Evolutionary conservation across 2,329 filamentous ascomycete genomes (phyloP).

Genomic region (Aspergillus sp.): DNA sequence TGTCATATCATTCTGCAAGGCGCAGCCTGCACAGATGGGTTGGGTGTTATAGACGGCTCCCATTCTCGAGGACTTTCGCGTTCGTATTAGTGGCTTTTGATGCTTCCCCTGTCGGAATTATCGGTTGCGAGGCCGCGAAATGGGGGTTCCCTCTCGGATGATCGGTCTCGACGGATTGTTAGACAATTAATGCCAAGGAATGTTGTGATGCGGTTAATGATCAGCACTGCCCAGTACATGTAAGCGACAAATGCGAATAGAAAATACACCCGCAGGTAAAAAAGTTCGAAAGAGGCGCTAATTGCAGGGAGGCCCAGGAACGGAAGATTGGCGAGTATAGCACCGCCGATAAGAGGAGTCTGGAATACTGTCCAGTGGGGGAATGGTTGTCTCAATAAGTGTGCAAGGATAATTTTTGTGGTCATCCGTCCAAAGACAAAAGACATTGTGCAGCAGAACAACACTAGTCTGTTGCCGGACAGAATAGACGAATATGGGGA

Average conservation of each 20-base stretch:
- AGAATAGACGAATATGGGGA: slow-evolving; percentile 83
- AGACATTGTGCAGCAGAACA: slow-evolving; percentile 92
- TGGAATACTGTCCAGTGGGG: slow-evolving; percentile 96
- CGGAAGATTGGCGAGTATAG: slow-evolving; percentile 78
- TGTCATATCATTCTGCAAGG: neutral
- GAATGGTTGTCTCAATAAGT: slow-evolving; percentile 89
- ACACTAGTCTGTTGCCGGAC: slow-evolving; percentile 79
- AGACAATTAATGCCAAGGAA: slow-evolving; percentile 93
- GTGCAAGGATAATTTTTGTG: slow-evolving; percentile 97
- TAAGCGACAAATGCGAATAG: slow-evolving; percentile 82
- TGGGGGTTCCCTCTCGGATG: slow-evolving; percentile 33
- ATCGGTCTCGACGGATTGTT: slow-evolving; percentile 63
- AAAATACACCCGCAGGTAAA: slow-evolving; percentile 83
- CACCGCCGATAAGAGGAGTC: slow-evolving; percentile 80
- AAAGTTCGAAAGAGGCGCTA: slow-evolving; percentile 66
- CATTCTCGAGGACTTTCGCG: neutral
- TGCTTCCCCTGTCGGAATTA: slow-evolving; percentile 11
- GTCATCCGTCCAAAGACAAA: slow-evolving; percentile 98
- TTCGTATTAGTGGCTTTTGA: slow-evolving; percentile 22
- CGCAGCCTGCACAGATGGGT: neutral
- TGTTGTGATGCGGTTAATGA: slow-evolving; percentile 86
- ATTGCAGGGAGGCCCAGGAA: slow-evolving; percentile 69
- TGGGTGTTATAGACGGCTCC: neutral
- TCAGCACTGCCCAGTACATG: slow-evolving; percentile 86
- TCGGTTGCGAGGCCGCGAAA: slow-evolving; percentile 37